Base-by-base conservation (phyloP, 2,329 filamentous ascomycete species). In the Phaeomoniella chlamydospora region DNA sequence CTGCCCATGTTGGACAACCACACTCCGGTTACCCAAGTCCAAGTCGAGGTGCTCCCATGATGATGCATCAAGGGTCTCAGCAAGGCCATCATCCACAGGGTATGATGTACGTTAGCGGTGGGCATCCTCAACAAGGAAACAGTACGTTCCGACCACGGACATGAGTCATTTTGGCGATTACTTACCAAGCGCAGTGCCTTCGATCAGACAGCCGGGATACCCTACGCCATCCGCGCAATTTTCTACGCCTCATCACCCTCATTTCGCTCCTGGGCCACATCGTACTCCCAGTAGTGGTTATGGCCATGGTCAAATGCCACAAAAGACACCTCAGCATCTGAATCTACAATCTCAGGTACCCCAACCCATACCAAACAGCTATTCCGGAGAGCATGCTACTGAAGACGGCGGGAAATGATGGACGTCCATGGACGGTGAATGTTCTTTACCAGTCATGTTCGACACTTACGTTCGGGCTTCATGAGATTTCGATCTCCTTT, bases 61-160 rank as follows among this genome's bases (percentile, higher is more conserved):
- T 96, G 88, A 82, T 79, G 49, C 87, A 87, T 45, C 85, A 94
- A 60, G 84, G 84, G 37, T 94, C 87, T 17, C 88, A 94, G 51
- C 87, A 93, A 55, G 86, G 87, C 29, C 85, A 92, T 53, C 66
- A 77, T 49, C 79, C 79, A 36, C 79, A 79, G 51, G 83, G 80
- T 51, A 47, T 48, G 44, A 48, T 49, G 43, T 49, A 41, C 33
- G 41, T 43, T 33, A 37, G 40, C 12, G 41, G 41, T 22, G 80
- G 77, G 49, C 81, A 85, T 52, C 80, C 80, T 26, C 80, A 80
- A 46, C 80, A 81, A 45, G 75, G 70, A 47, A 78, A 81, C 56
- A 80, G 80, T 83, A 75, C 72, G 80, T 78, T 50, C 35, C 33
- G 39, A 35, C 39, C 42, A 36, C 30, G 37, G 32, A 36, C 37